Evolutionary conservation across 2,329 filamentous ascomycete genomes (phyloP).

Genomic region (Dactylella cylindrospora): DNA sequence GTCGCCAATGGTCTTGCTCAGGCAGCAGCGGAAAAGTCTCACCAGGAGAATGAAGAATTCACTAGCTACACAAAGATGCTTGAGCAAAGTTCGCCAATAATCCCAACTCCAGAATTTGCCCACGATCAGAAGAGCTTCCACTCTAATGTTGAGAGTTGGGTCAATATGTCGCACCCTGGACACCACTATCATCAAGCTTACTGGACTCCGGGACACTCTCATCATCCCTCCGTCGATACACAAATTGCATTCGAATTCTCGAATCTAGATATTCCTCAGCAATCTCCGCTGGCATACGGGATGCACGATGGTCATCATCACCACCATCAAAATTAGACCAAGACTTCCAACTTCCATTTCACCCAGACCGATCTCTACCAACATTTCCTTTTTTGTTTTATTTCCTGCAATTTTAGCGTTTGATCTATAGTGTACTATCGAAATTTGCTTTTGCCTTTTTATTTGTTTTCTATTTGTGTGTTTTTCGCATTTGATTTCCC

Average conservation of each 20-base stretch:
- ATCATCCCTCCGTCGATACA: slow-evolving; percentile 12
- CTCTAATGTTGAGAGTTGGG: slow-evolving; percentile 34
- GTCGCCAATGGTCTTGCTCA: slow-evolving; percentile 30
- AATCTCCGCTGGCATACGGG: slow-evolving; percentile 37
- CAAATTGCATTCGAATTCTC: slow-evolving; percentile 7
- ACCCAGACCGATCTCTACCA: background rate
- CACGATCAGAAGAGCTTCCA: slow-evolving; percentile 12
- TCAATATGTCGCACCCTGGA: slow-evolving; percentile 23
- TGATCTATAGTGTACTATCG: slow-evolving; percentile 11
- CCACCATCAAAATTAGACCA: slow-evolving; percentile 23
- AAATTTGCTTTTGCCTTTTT: slow-evolving; percentile 1
- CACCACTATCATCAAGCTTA: too few species aligned
- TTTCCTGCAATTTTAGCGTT: slow-evolving; percentile 41
- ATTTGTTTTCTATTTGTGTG: slow-evolving; percentile 21
- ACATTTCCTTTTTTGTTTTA: background rate
- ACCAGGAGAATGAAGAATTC: slow-evolving; percentile 32
- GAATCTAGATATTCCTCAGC: slow-evolving; percentile 15
- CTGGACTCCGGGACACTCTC: slow-evolving; percentile 15
- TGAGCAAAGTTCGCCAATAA: slow-evolving; percentile 34
- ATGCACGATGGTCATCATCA: slow-evolving; percentile 34
- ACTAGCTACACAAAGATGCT: slow-evolving; percentile 41
- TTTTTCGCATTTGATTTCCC: slow-evolving; percentile 5
- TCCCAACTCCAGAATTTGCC: slow-evolving; percentile 14
- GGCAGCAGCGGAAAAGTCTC: slow-evolving; percentile 8
- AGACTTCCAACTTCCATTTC: background rate